phyloP scores from a whole-genome alignment of 2,329 filamentous ascomycete genomes.

The Xylariaceae sp. region DNA sequence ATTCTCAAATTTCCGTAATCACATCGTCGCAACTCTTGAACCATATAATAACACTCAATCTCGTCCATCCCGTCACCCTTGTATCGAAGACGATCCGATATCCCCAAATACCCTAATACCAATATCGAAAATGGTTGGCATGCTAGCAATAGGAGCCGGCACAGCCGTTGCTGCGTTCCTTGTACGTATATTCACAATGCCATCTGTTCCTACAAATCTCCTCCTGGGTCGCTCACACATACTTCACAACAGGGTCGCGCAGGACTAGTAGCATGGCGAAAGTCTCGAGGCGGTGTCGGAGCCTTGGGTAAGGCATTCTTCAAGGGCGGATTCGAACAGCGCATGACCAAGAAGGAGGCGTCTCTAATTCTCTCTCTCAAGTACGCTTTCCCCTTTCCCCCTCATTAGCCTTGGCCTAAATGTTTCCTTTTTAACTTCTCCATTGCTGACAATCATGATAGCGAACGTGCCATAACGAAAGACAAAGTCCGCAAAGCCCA shows the following conservation, averaged over 20 bases:
- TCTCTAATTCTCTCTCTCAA: conserved; percentile 84
- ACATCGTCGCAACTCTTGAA: not conserved
- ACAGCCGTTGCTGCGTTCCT: conserved; percentile 50
- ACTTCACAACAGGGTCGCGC: conserved; percentile 64
- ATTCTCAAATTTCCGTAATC: not conserved
- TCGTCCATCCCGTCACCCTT: no score
- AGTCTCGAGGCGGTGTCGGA: conserved; percentile 72
- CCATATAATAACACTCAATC: no score
- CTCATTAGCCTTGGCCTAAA: no score
- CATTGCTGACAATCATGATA: conserved; percentile 34
- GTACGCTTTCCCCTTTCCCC: conserved; percentile 48
- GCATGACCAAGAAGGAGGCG: conserved; percentile 91
- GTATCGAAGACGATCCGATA: not conserved
- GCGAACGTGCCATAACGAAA: conserved; percentile 82
- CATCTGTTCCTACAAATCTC: not conserved
- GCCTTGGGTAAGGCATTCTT: conserved; percentile 89
- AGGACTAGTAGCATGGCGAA: conserved; percentile 81
- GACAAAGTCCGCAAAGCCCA: conserved; percentile 95
- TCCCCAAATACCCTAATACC: not conserved
- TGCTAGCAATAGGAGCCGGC: conserved; percentile 46
- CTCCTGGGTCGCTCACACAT: conserved; percentile 1
- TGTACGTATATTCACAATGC: conserved; percentile 30
- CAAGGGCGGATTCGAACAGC: conserved; percentile 96
- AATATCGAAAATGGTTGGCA: conserved; percentile 51
- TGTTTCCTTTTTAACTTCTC: not conserved